Evolutionary conservation across 2,329 filamentous ascomycete genomes (phyloP), one percentile per base, ranked within the genome.

Genomic region (Colletotrichum orbiculare): DNA sequence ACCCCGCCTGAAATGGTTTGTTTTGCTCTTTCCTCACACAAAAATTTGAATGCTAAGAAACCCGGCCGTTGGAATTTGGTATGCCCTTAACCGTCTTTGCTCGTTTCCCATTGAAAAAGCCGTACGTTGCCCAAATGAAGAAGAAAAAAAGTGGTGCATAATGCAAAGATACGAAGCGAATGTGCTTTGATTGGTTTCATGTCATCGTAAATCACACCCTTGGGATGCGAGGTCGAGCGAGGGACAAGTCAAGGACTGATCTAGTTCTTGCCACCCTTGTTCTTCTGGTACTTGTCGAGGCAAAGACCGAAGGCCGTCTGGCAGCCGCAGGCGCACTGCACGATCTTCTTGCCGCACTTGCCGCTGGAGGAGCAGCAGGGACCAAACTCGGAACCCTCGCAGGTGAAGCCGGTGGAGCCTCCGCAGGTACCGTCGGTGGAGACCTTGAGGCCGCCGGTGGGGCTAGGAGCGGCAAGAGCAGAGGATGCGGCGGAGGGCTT

Each of bases 341-440:
- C 70, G 39, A 70, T 71, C 67, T 74, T 75, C 46, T 70, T 72
- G 6, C 78, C 77, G 60, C 82, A 84, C 70, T 73, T 75, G 52
- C 78, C 72, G 67, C 72, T 71, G 60, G 70, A 72, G 13, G 78
- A 81, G 73, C 81, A 84, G 73, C 82, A 82, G 60, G 77, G 69
- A 2, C 80, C 80, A 60, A 77, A 81, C 9, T 67, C 53, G 64
- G 77, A 80, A n/a, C 79, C 79, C 42, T 73, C 68, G 67, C 81
- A 82, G 34, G 79, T 82, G 65, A 76, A 76, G 15, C 76, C 77
- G 15, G 72, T 74, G 25, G 73, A 68, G 48, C 76, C 79, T 25
- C 79, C 81, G 57, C 81, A 82, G 15, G 71, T 73, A 13, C 78
- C 80, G 53, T 82, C 76, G 17, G 74, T 69, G 1, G 79, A 81